Base-by-base conservation (phyloP, 306 rosid genomes). In the Myrica gale region DNA sequence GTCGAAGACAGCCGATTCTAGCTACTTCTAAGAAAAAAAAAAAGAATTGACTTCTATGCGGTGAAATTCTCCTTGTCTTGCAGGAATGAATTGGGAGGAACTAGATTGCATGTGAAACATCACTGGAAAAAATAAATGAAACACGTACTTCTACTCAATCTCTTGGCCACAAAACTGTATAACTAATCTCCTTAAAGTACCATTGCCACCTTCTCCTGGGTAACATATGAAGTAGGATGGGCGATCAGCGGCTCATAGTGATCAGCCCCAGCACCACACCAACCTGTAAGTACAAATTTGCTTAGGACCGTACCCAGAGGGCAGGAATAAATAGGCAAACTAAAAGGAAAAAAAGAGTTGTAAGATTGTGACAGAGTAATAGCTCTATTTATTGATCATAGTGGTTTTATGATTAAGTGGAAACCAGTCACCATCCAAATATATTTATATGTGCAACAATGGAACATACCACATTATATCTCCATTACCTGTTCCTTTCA, bases 241-340 rank as follows among this genome's bases (percentile, higher is more conserved):
- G 99, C 99, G 16, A 95, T 88, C 48, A 95, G 81, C 81, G 99
- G 99, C 76, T 95, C 99, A 43, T 92, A 95, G 85, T 95, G 99
- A 81, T 92, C 99, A 61, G 92, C 99, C 81, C 99, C 99, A 43
- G 97, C 97, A 8, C 97, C 97, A n/a, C 99, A 95, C 99, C 99
- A 95, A 76, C 97, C 98, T 94, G 95, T 4, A 69, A 9, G 65
- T 16, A 74, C 66, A 78, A 58, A 53, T 68, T 26, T 26, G 72
- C 56, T 74, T 45, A 74, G 77, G 74, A 41, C 72, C 9, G 50
- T 82, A 77, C 20, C 51, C 26, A 17, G n/a, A 32, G 45, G 58
- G 42, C 17, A 4, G 39, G 12, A 6, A 53, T 44, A 44, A 32
- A 4, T 19, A 16, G 52, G 55, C 20, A 68, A 19, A 68, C 32